Evolutionary conservation across 2,329 filamentous ascomycete genomes (phyloP).

Genomic region (Fonsecaea pedrosoi): DNA sequence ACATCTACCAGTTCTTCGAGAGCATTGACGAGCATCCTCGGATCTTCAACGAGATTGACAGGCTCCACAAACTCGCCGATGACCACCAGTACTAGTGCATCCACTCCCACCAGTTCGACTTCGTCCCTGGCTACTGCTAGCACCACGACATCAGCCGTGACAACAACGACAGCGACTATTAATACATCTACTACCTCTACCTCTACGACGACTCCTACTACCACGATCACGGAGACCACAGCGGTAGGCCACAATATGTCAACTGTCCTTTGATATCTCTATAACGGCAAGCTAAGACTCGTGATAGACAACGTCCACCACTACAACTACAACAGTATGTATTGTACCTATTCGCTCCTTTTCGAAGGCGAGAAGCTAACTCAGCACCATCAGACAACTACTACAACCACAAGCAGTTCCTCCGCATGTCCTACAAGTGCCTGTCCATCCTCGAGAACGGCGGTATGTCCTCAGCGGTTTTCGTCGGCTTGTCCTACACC

Average conservation of each 20-base stretch:
- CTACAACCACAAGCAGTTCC: neutral
- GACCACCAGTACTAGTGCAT: neutral
- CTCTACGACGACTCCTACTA: neutral
- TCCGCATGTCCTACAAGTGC: neutral
- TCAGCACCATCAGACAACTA: neutral
- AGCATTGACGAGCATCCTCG: neutral
- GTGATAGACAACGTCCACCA: neutral
- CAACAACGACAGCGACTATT: neutral
- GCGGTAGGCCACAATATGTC: neutral
- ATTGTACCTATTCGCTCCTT: neutral
- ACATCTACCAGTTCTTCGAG: neutral
- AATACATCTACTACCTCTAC: neutral
- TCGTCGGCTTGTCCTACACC: no score
- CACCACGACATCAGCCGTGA: neutral
- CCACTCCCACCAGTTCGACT: neutral
- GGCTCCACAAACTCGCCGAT: conserved; percentile 7
- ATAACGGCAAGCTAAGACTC: neutral
- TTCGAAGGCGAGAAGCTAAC: neutral
- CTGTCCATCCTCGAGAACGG: conserved; percentile 5
- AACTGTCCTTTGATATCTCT: neutral
- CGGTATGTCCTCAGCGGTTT: neutral
- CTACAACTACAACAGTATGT: neutral
- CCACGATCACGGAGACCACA: neutral
- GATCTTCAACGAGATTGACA: neutral
- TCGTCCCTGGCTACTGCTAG: neutral